These are phyloP conservation scores for Monoraphidium neglectum DNA, from an alignment of 139 green algal species.

Conservation along the genomic window DNA sequence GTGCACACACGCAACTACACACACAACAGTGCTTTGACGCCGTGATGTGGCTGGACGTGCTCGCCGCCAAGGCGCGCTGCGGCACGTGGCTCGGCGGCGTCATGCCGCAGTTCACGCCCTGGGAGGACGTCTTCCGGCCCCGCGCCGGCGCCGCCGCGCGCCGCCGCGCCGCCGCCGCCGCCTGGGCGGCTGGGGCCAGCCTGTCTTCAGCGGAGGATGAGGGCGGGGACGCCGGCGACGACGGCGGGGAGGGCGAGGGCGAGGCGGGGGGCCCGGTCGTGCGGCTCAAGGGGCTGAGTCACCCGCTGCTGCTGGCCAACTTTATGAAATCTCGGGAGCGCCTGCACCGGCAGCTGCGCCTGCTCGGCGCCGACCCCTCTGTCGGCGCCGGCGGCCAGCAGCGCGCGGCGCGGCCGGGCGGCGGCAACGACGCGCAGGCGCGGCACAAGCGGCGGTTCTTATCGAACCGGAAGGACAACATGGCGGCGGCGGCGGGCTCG, in stretches of 20 bases:
- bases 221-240: too few relatives aligned
- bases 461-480: background rate
- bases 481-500: background rate
- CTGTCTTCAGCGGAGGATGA: too few relatives aligned
- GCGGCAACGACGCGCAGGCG: background rate
- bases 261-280: constrained; percentile 41
- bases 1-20: too few relatives aligned
- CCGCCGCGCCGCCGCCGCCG: background rate
- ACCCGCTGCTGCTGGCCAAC: constrained; percentile 77
- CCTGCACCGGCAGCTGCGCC: constrained; percentile 30
- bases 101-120: constrained; percentile 57
- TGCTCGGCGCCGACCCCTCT: background rate
- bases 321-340: constrained; percentile 50
- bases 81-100: constrained; percentile 68
- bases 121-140: constrained; percentile 41
- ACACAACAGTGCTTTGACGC: constrained; percentile 30
- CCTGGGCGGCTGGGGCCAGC: too few relatives aligned
- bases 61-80: constrained; percentile 61
- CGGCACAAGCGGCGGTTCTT: constrained; percentile 5
- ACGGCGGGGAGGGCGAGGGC: background rate
- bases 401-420: background rate
- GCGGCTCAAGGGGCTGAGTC: constrained; percentile 53
- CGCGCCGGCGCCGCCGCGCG: background rate
- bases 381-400: constrained; percentile 7
- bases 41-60: constrained; percentile 71